phyloP scores from a whole-genome alignment of 1,139 yeast species.

The Nematodospora anomalae region DNA sequence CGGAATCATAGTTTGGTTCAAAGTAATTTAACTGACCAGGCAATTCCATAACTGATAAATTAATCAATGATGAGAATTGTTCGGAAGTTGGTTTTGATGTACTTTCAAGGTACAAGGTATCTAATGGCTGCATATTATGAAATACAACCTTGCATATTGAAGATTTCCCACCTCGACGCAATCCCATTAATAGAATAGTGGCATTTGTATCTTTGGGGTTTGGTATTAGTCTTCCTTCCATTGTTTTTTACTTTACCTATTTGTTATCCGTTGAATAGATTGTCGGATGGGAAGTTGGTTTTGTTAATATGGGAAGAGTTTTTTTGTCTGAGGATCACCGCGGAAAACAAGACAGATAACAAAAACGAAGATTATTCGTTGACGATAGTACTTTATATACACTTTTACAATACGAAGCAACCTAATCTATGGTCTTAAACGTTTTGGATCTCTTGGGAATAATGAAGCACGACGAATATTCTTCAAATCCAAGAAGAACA shows the following conservation, averaged over 20 bases:
- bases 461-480: constrained; percentile 96
- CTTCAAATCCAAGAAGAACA: constrained; percentile 95
- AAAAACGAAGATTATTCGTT: no score
- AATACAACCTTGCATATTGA: constrained; percentile 93
- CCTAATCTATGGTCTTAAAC: constrained; percentile 84
- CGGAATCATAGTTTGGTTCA: constrained; percentile 81
- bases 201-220: constrained; percentile 56
- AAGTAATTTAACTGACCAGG: constrained; percentile 93
- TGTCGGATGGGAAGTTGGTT: no score
- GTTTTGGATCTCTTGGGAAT: constrained; percentile 98
- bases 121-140: constrained; percentile 95
- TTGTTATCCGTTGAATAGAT: not conserved
- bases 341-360: no score
- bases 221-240: constrained; percentile 33
- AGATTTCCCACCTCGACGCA: constrained; percentile 79
- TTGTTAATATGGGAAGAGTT: no score
- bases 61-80: constrained; percentile 75
- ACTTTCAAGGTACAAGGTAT: constrained; percentile 85
- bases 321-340: no score
- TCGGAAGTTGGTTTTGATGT: constrained; percentile 87
- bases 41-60: constrained; percentile 88
- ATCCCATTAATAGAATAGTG: constrained; percentile 80
- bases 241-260: constrained; percentile 10
- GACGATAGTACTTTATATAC: no score
- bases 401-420: no score